Conservation (phyloP, 2,329 filamentous ascomycete species). For the Parastagonospora avenae region DNA sequence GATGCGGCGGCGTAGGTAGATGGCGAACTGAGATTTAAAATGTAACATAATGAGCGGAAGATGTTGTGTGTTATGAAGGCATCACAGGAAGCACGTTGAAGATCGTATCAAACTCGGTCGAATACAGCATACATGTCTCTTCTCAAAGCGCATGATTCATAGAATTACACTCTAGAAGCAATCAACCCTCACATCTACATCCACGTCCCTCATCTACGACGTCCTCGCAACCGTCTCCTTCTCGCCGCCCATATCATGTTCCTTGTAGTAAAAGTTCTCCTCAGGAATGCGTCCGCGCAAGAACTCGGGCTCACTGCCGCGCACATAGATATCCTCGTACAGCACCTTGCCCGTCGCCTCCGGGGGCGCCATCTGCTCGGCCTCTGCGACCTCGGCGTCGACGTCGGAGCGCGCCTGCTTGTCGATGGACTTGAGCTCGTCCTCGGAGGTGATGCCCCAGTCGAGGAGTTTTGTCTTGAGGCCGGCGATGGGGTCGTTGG, state of each 20-base stretch:
- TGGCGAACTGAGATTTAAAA: too few relatives aligned
- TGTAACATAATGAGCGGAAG: too few relatives aligned
- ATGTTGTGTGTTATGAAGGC: not conserved
- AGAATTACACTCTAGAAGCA: conserved; percentile 27
- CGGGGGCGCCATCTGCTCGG: conserved; percentile 84
- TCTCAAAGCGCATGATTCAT: conserved; percentile 17
- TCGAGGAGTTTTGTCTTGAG: conserved; percentile 98
- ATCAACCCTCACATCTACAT: not conserved
- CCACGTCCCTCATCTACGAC: conserved; percentile 7
- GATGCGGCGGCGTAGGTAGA: conserved; percentile 3
- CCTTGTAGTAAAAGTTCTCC: conserved; percentile 82
- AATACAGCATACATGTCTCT: conserved; percentile 1
- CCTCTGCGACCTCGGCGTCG: conserved; percentile 85
- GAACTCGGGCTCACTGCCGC: conserved; percentile 84
- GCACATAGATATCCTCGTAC: conserved; percentile 95
- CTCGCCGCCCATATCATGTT: conserved; percentile 49
- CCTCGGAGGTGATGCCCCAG: conserved; percentile 89
- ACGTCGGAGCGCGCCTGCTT: conserved; percentile 88
- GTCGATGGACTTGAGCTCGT: conserved; percentile 94
- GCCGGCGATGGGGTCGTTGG: conserved; percentile 96
- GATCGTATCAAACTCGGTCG: conserved; percentile 7
- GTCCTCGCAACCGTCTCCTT: conserved; percentile 44
- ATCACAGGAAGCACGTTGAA: not conserved
- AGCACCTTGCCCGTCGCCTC: conserved; percentile 81
- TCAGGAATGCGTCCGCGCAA: conserved; percentile 86